phyloP scores from a whole-genome alignment of 495 filamentous ascomycete genomes.

The Xylaria longipes region DNA sequence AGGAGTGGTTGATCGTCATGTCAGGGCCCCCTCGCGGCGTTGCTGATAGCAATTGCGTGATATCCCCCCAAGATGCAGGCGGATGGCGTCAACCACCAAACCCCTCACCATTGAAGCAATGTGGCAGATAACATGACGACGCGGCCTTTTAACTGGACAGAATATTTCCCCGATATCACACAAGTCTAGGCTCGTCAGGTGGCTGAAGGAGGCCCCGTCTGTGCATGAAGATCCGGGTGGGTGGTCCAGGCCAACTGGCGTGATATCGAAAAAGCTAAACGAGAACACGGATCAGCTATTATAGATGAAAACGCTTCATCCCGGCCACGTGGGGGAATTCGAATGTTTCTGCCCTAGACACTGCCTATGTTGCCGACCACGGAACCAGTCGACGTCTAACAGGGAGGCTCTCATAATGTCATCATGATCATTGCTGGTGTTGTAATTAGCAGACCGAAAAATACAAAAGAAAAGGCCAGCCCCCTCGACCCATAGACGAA shows the following conservation, averaged over 20 bases:
- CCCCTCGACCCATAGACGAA: background rate
- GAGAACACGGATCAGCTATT: background rate
- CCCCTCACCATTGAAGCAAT: constrained; percentile 12
- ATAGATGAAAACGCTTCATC: constrained; percentile 1
- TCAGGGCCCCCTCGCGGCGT: background rate
- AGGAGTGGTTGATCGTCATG: constrained; percentile 22
- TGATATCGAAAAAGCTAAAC: background rate
- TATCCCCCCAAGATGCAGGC: constrained; percentile 22
- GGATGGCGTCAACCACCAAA: constrained; percentile 29
- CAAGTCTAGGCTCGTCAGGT: background rate
- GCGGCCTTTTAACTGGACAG: constrained; percentile 7
- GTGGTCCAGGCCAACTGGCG: constrained; percentile 1
- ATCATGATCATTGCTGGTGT: background rate
- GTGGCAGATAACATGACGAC: constrained; percentile 5
- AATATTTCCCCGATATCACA: background rate
- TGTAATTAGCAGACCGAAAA: background rate
- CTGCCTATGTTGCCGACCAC: background rate
- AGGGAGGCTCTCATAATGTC: background rate
- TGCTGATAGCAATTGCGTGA: constrained; percentile 24
- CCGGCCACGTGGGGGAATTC: background rate
- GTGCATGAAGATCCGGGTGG: constrained; percentile 8
- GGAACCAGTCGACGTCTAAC: background rate
- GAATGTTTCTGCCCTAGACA: background rate
- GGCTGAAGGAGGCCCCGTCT: background rate
- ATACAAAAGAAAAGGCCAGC: background rate